Base-by-base conservation (phyloP, 192 early-diverging fungal species). In the Mortierella antarctica region DNA sequence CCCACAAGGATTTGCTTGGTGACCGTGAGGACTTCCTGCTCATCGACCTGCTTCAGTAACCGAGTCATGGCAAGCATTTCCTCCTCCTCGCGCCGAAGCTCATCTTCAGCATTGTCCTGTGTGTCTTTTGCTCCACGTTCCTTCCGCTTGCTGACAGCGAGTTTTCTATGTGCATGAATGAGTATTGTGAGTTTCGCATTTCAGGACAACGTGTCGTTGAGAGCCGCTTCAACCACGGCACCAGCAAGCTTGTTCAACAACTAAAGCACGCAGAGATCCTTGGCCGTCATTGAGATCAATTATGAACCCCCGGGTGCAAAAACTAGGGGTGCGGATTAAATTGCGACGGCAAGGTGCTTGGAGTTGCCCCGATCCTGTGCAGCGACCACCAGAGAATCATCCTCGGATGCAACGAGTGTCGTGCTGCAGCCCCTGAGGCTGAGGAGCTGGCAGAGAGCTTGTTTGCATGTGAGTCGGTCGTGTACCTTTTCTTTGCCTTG, bases 401-500 rank as follows among this genome's bases (percentile, higher is more conserved):
- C 31, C 31, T 31, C 31, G 31, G 31, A 31, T 31, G 31, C 31
- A 31, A 31, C 31, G 31, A 31, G 31, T 31, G 31, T 31, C 3
- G 31, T 31, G 31, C 31, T 31, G 31, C 1, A 31, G 3, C 31
- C 31, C 31, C 14, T 44, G n/a, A 45, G 17, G 21, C 4, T 46
- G 14, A 18, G 10, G 60, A 18, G 1, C 4, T 41, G 41, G 41
- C 44, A 47, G 45, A 2, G 39, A 18, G 11, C 50, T 50, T 44
- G 45, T 53, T 67, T 55, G 57, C 64, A 52, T 45, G 64, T 45
- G 40, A 8, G 14, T 40, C 23, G 41, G 15, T 47, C 10, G 18
- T 14, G 18, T 67, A 74, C 73, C 73, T 74, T 67, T 74, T 74
- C 52, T 74, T 74, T 46, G 73, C 45, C 73, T 74, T 74, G 23